A percentile compares a stretch with the other conserved stretches of the same genome.
Evolutionary conservation across 352 stramenopile genomes (phyloP).

Genomic region (Elongisporangium senticosum): DNA sequence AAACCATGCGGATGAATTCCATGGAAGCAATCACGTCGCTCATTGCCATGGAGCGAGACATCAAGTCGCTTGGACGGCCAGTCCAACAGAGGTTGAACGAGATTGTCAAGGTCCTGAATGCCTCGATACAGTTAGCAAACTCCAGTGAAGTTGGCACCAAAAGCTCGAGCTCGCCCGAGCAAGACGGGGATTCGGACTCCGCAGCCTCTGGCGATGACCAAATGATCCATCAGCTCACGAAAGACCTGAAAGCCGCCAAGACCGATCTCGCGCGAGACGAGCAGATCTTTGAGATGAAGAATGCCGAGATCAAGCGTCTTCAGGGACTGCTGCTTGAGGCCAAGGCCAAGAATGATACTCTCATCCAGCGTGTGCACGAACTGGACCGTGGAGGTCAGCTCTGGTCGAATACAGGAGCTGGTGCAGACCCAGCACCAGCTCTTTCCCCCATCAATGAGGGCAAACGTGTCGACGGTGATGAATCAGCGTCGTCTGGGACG

Average conservation of each 20-base stretch:
- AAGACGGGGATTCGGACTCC: constrained; percentile 3
- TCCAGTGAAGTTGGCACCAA: constrained; percentile 8
- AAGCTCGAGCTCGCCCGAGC: background rate
- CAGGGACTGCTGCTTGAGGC: constrained; percentile 52
- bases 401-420: constrained; percentile 42
- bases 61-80: constrained; percentile 59
- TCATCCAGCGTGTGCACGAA: constrained; percentile 62
- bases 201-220: constrained; percentile 10
- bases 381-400: constrained; percentile 60
- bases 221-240: constrained; percentile 28
- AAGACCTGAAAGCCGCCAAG: constrained; percentile 62
- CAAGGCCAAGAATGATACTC: constrained; percentile 71
- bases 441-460: constrained; percentile 1
- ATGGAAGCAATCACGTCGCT: constrained; percentile 66
- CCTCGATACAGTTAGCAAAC: constrained; percentile 56
- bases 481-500: constrained; percentile 1
- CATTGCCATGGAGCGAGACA: constrained; percentile 71
- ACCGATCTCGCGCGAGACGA: constrained; percentile 65
- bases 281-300: constrained; percentile 86
- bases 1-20: constrained; percentile 47
- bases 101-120: constrained; percentile 74
- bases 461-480: constrained; percentile 9
- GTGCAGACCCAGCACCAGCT: constrained; percentile 2
- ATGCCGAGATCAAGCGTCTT: constrained; percentile 57
- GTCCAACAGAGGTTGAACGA: constrained; percentile 80